phyloP scores from a whole-genome alignment of 176 grass and related monocot genomes.

The Secale cereale region DNA sequence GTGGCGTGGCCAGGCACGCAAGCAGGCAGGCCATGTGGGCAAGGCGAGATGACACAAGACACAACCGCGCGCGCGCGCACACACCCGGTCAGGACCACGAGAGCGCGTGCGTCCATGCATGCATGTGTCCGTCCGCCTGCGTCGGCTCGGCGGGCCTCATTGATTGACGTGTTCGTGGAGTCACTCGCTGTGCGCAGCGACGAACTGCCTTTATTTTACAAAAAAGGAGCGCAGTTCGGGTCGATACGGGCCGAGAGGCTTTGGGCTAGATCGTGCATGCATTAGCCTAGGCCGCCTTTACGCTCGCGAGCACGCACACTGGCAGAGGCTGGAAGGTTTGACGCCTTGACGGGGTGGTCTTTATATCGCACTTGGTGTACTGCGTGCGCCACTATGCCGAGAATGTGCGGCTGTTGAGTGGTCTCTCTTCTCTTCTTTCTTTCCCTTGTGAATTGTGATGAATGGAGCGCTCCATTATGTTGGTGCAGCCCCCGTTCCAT shows the following conservation, averaged over 20 bases:
- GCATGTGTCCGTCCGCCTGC: neutral
- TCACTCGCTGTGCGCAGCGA: conserved; percentile 5
- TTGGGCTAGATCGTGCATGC: neutral
- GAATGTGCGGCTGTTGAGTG: conserved; percentile 10
- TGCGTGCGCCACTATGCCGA: neutral
- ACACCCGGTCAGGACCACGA: conserved; percentile 29
- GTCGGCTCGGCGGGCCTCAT: neutral
- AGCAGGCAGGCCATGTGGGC: conserved; percentile 23
- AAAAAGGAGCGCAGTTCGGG: neutral
- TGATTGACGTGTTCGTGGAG: conserved; percentile 34
- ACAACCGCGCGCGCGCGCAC: too few relatives aligned
- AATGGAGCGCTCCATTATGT: neutral
- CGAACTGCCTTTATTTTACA: neutral
- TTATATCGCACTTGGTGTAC: neutral
- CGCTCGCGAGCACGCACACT: neutral
- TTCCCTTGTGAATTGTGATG: too few relatives aligned
- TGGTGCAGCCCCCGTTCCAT: neutral
- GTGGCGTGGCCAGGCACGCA: neutral
- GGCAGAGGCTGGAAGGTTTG: neutral
- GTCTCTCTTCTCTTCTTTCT: neutral
- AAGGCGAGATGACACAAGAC: conserved; percentile 12
- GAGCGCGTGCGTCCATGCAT: neutral
- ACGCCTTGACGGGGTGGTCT: neutral
- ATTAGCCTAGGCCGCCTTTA: neutral
- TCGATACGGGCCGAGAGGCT: conserved; percentile 6